Conservation (phyloP, 1,139 yeast species). For the Blastobotrys arbuscula region DNA sequence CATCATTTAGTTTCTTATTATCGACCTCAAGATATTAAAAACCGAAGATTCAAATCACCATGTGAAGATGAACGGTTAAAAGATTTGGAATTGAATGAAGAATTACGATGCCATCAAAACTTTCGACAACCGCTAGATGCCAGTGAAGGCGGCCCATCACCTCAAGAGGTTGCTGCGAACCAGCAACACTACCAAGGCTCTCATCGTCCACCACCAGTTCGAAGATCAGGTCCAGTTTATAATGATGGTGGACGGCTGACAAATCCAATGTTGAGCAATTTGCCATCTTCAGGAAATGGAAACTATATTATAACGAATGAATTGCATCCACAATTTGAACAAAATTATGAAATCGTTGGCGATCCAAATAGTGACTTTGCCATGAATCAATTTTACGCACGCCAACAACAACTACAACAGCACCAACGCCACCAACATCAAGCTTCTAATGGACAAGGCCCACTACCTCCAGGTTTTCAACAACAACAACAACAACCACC, state of each 20-base stretch:
- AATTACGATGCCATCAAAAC: constrained; percentile 56
- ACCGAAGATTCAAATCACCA: constrained; percentile 50
- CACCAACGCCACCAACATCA: constrained; percentile 1
- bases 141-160: constrained; percentile 19
- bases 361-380: constrained; percentile 5
- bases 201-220: neutral
- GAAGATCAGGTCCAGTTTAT: neutral
- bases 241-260: neutral
- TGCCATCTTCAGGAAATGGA: neutral
- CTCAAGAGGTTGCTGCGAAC: neutral
- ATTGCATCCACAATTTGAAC: neutral
- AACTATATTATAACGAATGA: constrained; percentile 3
- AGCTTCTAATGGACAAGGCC: neutral
- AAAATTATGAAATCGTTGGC: neutral
- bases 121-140: constrained; percentile 39
- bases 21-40: constrained; percentile 63
- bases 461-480: neutral
- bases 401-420: constrained; percentile 2
- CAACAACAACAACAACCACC: neutral
- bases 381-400: neutral
- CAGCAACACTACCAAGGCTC: neutral
- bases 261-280: neutral
- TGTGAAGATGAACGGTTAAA: constrained; percentile 47
- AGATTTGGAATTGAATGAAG: constrained; percentile 49
- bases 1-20: constrained; percentile 79